Conservation (phyloP, 176 grass and related monocot genomes). For the Triticum timopheevii region DNA sequence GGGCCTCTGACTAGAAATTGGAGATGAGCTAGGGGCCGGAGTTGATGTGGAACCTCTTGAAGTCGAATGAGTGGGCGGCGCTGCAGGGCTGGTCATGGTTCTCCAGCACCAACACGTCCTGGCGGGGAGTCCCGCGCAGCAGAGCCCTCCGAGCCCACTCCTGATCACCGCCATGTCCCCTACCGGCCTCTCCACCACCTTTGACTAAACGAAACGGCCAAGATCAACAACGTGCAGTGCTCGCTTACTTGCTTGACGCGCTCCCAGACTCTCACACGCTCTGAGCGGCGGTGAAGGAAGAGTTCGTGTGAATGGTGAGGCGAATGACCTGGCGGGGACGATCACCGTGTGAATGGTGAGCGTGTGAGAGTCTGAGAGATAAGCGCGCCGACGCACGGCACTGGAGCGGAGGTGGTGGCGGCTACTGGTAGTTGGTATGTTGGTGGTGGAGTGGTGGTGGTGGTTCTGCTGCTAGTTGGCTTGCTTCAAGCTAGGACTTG, state of each 20-base stretch:
- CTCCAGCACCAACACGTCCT: conserved; percentile 71
- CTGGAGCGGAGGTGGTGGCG: too few relatives aligned
- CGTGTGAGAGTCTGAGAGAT: too few relatives aligned
- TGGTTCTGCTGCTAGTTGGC: too few relatives aligned
- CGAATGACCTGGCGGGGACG: too few relatives aligned
- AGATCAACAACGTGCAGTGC: neutral
- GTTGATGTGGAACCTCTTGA: conserved; percentile 29
- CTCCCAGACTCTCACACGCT: neutral
- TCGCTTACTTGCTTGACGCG: neutral
- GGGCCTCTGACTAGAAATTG: too few relatives aligned
- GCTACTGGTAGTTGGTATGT: too few relatives aligned
- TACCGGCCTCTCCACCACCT: conserved; percentile 52
- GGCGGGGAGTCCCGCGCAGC: conserved; percentile 65
- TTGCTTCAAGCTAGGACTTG: too few relatives aligned
- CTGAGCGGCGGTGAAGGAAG: neutral
- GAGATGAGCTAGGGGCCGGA: too few relatives aligned
- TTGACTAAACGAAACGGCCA: neutral
- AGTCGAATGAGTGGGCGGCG: conserved; percentile 83
- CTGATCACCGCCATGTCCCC: conserved; percentile 75
- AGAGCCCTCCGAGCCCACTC: conserved; percentile 67
- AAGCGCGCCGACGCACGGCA: too few relatives aligned
- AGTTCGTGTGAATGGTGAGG: neutral
- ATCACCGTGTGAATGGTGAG: too few relatives aligned
- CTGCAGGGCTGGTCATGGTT: conserved; percentile 80
- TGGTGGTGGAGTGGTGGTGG: too few relatives aligned